Base-by-base conservation (phyloP, 768 basidiomycete genomes). In the Cystofilobasidium bisporidii region DNA sequence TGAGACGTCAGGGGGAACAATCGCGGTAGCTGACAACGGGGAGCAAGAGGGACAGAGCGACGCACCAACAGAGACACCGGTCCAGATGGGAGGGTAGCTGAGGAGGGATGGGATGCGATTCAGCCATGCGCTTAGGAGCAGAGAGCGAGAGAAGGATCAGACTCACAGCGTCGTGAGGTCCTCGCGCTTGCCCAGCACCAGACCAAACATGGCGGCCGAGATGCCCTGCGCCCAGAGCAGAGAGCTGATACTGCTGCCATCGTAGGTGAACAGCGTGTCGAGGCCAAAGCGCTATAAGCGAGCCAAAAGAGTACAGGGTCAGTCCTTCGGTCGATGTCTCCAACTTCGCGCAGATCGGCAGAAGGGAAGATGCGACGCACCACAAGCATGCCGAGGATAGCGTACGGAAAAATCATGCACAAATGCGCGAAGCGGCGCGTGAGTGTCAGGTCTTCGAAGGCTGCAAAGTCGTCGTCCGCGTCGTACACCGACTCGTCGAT, bases 71-170 rank as follows among this genome's bases (percentile, higher is more conserved):
- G 40, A 40, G 12, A 61, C n/a, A 15, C 48, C 66, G n/a, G 66
- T 67, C 24, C 30, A 67, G 28, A 67, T 48, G 14, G 66, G 66
- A 11, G 66, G 66, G 36, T 67, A 67, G n/a, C 33, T 56, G 48
- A 18, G 18, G 18, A 36, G 26, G 61, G 26, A 33, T 20, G 30
- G 15, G 20, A 26, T 24, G 41, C n/a, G n/a, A n/a, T n/a, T n/a
- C n/a, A n/a, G n/a, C n/a, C n/a, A n/a, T n/a, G n/a, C n/a, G n/a
- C n/a, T n/a, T n/a, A n/a, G n/a, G n/a, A n/a, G n/a, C n/a, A n/a
- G n/a, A n/a, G n/a, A n/a, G n/a, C n/a, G n/a, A n/a, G n/a, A n/a
- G n/a, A n/a, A n/a, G n/a, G 24, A 30, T 47, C 15, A 56, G 18
- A 56, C 63, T 14, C 32, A 64, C 63, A 65, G 45, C n/a, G 41